Percentiles rank a stretch among this genome's conserved stretches.
phyloP scores from a whole-genome alignment of 805 yeast species.

The Diddensiella caesifluorescens region DNA sequence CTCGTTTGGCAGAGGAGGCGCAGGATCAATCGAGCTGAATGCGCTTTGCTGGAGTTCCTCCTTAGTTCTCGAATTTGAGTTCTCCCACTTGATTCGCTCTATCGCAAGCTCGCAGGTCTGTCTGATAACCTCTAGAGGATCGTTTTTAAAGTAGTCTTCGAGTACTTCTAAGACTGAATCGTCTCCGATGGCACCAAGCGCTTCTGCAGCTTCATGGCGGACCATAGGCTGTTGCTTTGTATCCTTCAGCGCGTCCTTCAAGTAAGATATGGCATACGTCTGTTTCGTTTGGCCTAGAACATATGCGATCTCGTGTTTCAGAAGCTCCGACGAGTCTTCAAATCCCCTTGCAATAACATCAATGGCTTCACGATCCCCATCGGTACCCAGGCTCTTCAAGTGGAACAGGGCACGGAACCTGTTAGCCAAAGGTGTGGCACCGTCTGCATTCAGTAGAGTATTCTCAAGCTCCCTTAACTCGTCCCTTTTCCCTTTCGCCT shows the following conservation, averaged over 20 bases:
- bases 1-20: conserved; percentile 85
- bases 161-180: conserved; percentile 62
- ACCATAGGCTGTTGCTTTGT: conserved; percentile 78
- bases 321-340: conserved; percentile 72
- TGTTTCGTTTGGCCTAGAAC: conserved; percentile 95
- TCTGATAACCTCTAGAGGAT: conserved; percentile 81
- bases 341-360: conserved; percentile 83
- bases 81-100: conserved; percentile 90
- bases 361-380: conserved; percentile 59
- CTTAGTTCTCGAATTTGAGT: conserved; percentile 54
- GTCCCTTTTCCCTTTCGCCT: conserved; percentile 22
- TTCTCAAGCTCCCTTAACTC: conserved; percentile 20
- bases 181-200: conserved; percentile 93
- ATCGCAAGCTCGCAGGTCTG: conserved; percentile 98
- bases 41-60: conserved; percentile 73
- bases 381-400: conserved; percentile 79
- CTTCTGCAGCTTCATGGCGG: conserved; percentile 99
- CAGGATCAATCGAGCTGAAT: conserved; percentile 91
- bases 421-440: conserved; percentile 69
- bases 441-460: conserved; percentile 35
- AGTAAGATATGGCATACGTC: conserved; percentile 65
- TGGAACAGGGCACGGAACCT: conserved; percentile 93
- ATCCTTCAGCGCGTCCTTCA: conserved; percentile 66
- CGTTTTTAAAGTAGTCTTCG: conserved; percentile 57
- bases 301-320: conserved; percentile 97